A percentile compares a stretch with the other conserved stretches of the same genome.
Evolutionary conservation across 1,139 yeast genomes (phyloP).

Genomic region (Geotrichum klebahnii): DNA sequence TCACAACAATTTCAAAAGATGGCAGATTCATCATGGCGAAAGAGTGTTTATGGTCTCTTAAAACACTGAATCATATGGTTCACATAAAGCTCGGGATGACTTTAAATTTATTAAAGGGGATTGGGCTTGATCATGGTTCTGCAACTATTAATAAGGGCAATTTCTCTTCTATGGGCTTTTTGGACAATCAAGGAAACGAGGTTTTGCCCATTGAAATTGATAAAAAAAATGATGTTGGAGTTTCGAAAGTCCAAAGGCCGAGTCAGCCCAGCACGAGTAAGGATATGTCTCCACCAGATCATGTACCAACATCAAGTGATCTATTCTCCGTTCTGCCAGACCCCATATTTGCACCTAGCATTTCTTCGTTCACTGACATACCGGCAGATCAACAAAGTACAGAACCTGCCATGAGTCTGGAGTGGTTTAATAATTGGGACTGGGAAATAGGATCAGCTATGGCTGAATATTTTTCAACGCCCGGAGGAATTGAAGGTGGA

Average conservation of each 20-base stretch:
- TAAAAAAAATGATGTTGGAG: not conserved
- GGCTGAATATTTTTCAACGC: constrained; percentile 12
- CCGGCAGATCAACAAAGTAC: not conserved
- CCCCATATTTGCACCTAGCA: not conserved
- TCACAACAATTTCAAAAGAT: constrained; percentile 42
- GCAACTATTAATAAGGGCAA: constrained; percentile 50
- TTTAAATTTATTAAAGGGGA: constrained; percentile 38
- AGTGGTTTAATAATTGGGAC: constrained; percentile 34
- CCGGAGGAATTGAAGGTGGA: too few species aligned
- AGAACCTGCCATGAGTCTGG: constrained; percentile 28
- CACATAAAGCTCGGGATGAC: constrained; percentile 48
- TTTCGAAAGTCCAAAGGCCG: not conserved
- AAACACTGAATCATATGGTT: constrained; percentile 53
- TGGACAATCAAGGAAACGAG: constrained; percentile 25
- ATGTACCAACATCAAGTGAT: not conserved
- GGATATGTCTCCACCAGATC: not conserved
- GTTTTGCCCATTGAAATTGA: constrained; percentile 8
- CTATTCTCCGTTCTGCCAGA: not conserved
- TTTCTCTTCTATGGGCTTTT: constrained; percentile 38
- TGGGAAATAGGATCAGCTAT: constrained; percentile 24
- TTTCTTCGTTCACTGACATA: not conserved
- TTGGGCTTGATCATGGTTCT: constrained; percentile 57
- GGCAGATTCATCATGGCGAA: constrained; percentile 56
- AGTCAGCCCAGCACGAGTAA: not conserved
- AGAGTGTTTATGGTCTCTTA: constrained; percentile 63